phyloP scores from a whole-genome alignment of 305 asterid species.

The Rubia tinctorum region DNA sequence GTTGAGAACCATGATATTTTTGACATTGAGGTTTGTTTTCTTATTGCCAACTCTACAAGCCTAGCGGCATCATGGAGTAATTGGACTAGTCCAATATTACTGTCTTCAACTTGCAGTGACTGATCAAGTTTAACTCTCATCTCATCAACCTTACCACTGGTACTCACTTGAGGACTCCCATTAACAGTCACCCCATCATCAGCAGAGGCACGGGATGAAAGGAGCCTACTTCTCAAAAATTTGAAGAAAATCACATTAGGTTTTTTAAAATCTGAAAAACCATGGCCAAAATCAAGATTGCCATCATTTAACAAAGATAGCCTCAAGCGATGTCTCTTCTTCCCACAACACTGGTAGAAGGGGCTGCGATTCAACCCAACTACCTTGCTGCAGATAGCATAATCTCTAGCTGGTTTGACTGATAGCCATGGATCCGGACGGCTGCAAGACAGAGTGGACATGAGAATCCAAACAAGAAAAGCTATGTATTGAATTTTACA shows the following conservation, averaged over 20 bases:
- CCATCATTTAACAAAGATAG: slow-evolving; percentile 38
- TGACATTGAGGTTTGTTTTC: slow-evolving; percentile 57
- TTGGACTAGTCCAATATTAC: slow-evolving; percentile 68
- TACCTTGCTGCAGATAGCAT: slow-evolving; percentile 35
- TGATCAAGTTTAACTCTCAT: slow-evolving; percentile 61
- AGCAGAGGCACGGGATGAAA: slow-evolving; percentile 67
- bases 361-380: slow-evolving; percentile 39
- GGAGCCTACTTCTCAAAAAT: slow-evolving; percentile 42
- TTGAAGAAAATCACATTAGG: slow-evolving; percentile 34
- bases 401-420: slow-evolving; percentile 45
- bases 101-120: slow-evolving; percentile 78
- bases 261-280: slow-evolving; percentile 32
- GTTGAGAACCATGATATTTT: slow-evolving; percentile 85
- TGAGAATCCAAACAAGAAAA: not conserved
- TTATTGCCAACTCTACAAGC: slow-evolving; percentile 80
- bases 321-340: slow-evolving; percentile 48
- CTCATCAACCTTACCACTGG: slow-evolving; percentile 53
- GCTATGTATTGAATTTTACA: not conserved
- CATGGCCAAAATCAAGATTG: slow-evolving; percentile 33
- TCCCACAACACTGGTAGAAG: slow-evolving; percentile 35
- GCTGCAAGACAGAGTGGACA: slow-evolving; percentile 45
- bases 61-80: slow-evolving; percentile 96
- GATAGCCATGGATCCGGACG: slow-evolving; percentile 50
- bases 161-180: slow-evolving; percentile 61
- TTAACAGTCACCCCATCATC: slow-evolving; percentile 87